Evolutionary conservation across 1,139 yeast genomes (phyloP).

Genomic region (Trichomonascaceae sp.): DNA sequence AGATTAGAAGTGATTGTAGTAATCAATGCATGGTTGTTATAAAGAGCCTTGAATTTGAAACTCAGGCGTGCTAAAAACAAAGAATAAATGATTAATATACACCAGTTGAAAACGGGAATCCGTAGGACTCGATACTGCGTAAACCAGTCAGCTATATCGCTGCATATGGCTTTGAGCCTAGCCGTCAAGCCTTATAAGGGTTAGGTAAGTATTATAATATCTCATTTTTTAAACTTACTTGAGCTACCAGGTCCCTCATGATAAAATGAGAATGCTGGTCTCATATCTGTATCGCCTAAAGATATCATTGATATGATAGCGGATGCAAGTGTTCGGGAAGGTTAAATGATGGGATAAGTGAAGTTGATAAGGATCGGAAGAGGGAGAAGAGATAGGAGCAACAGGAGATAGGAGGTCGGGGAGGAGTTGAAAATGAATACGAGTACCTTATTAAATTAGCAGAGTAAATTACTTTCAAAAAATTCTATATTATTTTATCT

Average conservation of each 20-base stretch:
- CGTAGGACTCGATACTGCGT: slow-evolving; percentile 26
- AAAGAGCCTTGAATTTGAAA: slow-evolving; percentile 41
- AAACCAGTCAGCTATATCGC: slow-evolving; percentile 18
- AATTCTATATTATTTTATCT: neutral
- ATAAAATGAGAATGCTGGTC: slow-evolving; percentile 8
- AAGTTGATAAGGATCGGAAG: neutral
- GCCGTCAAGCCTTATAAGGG: slow-evolving; percentile 2
- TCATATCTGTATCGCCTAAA: slow-evolving; percentile 4
- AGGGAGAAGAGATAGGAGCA: neutral
- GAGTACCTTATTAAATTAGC: too few species aligned
- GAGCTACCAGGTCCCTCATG: slow-evolving; percentile 1
- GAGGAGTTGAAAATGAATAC: too few species aligned
- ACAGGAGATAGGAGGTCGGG: neutral
- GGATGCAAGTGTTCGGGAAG: neutral
- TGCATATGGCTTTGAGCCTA: neutral
- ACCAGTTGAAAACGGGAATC: slow-evolving; percentile 33
- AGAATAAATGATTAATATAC: slow-evolving; percentile 28
- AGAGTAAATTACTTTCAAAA: too few species aligned
- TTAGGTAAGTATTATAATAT: neutral
- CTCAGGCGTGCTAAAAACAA: slow-evolving; percentile 31
- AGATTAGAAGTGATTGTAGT: slow-evolving; percentile 82
- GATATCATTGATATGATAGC: neutral
- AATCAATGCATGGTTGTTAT: slow-evolving; percentile 57
- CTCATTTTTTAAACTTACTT: neutral
- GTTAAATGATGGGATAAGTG: neutral